Evolutionary conservation across 2,329 filamentous ascomycete genomes (phyloP).

Genomic region (Fusarium sp.): DNA sequence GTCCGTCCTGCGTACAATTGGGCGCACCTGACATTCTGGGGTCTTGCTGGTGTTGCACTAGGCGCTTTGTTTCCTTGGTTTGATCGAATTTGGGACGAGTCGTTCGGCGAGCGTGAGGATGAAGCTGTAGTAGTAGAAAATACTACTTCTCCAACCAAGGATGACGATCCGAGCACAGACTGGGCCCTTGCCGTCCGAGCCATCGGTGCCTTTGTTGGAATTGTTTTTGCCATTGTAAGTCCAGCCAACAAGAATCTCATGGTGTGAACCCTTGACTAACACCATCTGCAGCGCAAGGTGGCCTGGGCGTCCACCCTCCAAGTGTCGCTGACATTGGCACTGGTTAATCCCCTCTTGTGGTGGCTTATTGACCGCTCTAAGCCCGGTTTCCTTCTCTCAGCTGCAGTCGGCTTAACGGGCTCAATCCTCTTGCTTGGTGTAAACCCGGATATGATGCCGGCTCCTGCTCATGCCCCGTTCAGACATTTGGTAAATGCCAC

Average conservation of each 20-base stretch:
- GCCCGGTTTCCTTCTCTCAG: conserved; percentile 85
- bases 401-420: conserved; percentile 79
- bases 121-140: conserved; percentile 52
- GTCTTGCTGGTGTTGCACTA: conserved; percentile 80
- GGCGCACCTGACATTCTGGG: conserved; percentile 86
- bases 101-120: conserved; percentile 58
- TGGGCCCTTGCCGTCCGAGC: conserved; percentile 78
- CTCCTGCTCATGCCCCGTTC: conserved; percentile 64
- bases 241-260: neutral
- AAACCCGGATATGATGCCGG: conserved; percentile 83
- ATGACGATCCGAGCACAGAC: conserved; percentile 68
- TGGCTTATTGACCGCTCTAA: conserved; percentile 94
- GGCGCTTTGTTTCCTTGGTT: conserved; percentile 88
- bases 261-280: conserved; percentile 29
- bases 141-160: conserved; percentile 46
- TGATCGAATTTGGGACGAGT: conserved; percentile 80
- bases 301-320: conserved; percentile 97
- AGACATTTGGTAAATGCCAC: conserved; percentile 40
- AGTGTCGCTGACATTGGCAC: conserved; percentile 87
- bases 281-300: conserved; percentile 78
- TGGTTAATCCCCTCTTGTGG: conserved; percentile 95
- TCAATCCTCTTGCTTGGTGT: conserved; percentile 81
- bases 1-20: conserved; percentile 65
- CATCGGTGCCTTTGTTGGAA: conserved; percentile 73
- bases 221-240: conserved; percentile 82